Base-by-base conservation (phyloP, 495 filamentous ascomycete species). In the Aspergillus egyptiacus region DNA sequence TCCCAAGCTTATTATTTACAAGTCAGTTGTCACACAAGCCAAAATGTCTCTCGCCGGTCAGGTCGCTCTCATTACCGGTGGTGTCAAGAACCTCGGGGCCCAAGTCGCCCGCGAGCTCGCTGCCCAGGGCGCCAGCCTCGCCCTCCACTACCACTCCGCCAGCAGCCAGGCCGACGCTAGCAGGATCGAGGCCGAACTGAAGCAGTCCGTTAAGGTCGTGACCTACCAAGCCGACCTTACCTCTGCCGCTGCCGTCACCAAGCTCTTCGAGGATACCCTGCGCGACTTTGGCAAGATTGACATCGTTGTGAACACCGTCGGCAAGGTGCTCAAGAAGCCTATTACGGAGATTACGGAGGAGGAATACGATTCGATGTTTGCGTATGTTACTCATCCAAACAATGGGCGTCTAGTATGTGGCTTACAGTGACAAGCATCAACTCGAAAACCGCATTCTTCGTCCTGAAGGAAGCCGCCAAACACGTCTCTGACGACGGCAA, bases 241-340 rank as follows among this genome's bases (percentile, higher is more conserved):
- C 10, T 47, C 59, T 15, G 66, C 64, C 6, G 48, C 43, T 10
- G 59, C 62, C 6, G 64, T 67, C 14, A 58, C 47, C 15, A 57
- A 60, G 41, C 53, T 69, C 8, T 69, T 69, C 50, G 39, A 60
- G 23, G 62, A 60, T 17, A 54, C 57, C 8, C 0, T 62, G 1
- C 13, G 34, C 14, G 64, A 66, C 25, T 65, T 69, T 33, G 68
- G 68, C 15, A 56, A 75, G 6, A 66, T 79, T 11, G 74, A 80
- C 53, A 73, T 80, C 36, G 66, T 80, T 6, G 63, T 79, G 14
- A 78, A 78, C 50, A 78, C 75, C 15, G 70, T 78, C 2, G 77
- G 73, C 22, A 69, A 65, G 52, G 66, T 67, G 17, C 55, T 67
- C 22, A 70, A 64, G 48, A 70, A 78, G 59, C 69, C 75, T 0